Conservation (phyloP, 2,329 filamentous ascomycete genomes). For the Botryotinia convoluta region DNA sequence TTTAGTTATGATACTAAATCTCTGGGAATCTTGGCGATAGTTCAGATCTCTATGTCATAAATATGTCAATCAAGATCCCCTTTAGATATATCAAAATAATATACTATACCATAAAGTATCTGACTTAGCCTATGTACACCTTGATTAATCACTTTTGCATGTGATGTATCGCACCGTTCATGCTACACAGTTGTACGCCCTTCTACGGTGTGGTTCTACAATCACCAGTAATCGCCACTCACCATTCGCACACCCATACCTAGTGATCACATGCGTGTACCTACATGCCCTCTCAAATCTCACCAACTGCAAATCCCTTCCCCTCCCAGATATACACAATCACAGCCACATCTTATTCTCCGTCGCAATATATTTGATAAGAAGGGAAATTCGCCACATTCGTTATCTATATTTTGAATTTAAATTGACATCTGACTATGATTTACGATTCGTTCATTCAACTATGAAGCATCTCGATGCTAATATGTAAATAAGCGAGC, state of each 20-base stretch:
- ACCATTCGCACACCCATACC: background rate
- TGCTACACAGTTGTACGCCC: background rate
- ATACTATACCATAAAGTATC: background rate
- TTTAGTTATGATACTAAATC: background rate
- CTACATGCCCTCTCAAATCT: background rate
- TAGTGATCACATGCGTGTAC: background rate
- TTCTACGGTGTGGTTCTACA: background rate
- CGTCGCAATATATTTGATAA: background rate
- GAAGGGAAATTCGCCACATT: background rate
- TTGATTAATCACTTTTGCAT: background rate
- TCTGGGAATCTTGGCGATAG: background rate
- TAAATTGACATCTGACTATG: background rate
- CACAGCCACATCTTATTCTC: background rate
- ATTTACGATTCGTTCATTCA: background rate
- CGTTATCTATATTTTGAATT: background rate
- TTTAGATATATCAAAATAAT: background rate
- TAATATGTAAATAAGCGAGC: background rate
- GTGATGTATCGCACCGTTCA: background rate
- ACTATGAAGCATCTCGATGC: background rate
- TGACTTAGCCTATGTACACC: too few relatives aligned
- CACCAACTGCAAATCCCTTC: background rate
- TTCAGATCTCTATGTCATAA: background rate
- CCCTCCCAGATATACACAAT: background rate
- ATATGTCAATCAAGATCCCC: background rate
- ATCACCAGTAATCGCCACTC: background rate